Evolutionary conservation across 257 asterid genomes (phyloP).

Genomic region (Primulina huaijiensis): DNA sequence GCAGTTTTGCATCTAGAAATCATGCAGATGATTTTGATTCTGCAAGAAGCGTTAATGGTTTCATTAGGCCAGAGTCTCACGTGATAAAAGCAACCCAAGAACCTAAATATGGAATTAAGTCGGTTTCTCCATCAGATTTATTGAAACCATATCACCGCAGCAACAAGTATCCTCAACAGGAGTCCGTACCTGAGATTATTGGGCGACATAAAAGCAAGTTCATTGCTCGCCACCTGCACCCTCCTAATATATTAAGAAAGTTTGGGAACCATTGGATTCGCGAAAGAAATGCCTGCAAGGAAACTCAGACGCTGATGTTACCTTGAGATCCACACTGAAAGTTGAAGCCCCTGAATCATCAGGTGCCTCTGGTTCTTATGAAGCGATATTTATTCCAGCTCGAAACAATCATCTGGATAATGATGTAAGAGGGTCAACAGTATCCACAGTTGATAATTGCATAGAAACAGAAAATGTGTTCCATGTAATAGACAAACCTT

Average conservation of each 20-base stretch:
- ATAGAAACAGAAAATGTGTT: constrained; percentile 27
- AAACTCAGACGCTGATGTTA: constrained; percentile 66
- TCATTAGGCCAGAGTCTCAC: constrained; percentile 47
- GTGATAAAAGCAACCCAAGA: constrained; percentile 43
- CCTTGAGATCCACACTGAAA: constrained; percentile 50
- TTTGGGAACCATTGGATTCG: constrained; percentile 95
- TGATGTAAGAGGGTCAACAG: constrained; percentile 27
- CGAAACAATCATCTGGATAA: constrained; percentile 36
- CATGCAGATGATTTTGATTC: constrained; percentile 55
- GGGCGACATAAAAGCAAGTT: constrained; percentile 62
- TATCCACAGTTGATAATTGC: constrained; percentile 29
- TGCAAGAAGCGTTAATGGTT: constrained; percentile 45
- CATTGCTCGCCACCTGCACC: constrained; percentile 26
- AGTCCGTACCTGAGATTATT: constrained; percentile 42
- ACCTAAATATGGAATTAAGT: constrained; percentile 42
- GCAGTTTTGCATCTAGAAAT: constrained; percentile 56
- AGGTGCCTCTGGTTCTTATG: constrained; percentile 48
- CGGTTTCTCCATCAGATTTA: constrained; percentile 49
- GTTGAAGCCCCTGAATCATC: constrained; percentile 52
- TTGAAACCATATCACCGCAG: constrained; percentile 65
- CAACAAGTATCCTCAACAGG: constrained; percentile 47
- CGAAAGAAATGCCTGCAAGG: constrained; percentile 66
- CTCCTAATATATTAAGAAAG: constrained; percentile 57
- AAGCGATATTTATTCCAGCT: constrained; percentile 37
- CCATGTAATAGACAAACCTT: constrained; percentile 33